Evolutionary conservation across 176 grass and related monocot species (phyloP), one percentile per base, ranked within the genome.

Genomic region (Otatea glauca): DNA sequence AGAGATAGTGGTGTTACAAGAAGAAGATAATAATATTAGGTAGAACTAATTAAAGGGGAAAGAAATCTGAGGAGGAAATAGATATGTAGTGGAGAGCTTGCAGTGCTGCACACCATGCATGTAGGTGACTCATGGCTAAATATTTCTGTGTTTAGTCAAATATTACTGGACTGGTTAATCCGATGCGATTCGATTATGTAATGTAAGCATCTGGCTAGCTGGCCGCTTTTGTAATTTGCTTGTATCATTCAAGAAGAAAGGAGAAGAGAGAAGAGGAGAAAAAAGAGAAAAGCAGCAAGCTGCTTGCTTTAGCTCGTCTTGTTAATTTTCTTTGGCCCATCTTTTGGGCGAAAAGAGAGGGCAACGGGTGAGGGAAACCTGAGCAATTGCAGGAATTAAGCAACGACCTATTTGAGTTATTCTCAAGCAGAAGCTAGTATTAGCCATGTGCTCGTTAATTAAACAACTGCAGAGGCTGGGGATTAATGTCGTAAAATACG

Each of bases 21-120:
- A 62, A 34, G 72, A 27, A 44, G 70, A 84, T 67, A 41, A 54
- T 51, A 77, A 85, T 55, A 88, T 88, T 84, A 86, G 84, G 82
- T 78, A 23, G 48, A 34, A 32, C 10, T 39, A 87, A 68, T 75
- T 64, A 79, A 50, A 48, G 27, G 24, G 47, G 58, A 44, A 66
- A 49, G 55, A 78, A 66, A 16, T 48, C 12, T 6, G 38, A 65
- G 34, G 38, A 21, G 68, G 10, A 79, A 3, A 29, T 32, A 64
- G 9, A 0, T 15, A 9, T 14, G 2, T 63, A 81, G 87, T 78
- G 79, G 91, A 81, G 84, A 78, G 48, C 79, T 42, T 70, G 76
- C 81, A 78, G 25, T 85, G 70, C 15, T 5, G 64, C 83, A 68
- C 72, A 21, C 7, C 6, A 83, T 37, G 25, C 9, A 9, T 2